Evolutionary conservation across 352 stramenopile genomes (phyloP), one percentile per base, ranked within the genome.

Genomic region (Pythium vanterpoolii): DNA sequence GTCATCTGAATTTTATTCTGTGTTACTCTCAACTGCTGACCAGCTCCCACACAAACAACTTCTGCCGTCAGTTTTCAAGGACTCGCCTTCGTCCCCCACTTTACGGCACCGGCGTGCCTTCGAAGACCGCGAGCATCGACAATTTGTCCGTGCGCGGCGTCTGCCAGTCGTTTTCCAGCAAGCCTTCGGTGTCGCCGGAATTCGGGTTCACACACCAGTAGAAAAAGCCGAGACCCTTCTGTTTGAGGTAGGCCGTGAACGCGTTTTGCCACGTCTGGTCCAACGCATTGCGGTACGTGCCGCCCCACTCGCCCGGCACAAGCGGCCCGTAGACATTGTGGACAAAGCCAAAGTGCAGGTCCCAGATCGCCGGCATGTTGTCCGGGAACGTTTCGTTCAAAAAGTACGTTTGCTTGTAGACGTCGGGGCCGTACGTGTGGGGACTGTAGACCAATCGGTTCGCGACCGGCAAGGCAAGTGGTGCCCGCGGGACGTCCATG

Each of bases 181-280:
- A 60, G 5, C 78, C 82, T 39, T 87, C 71, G 6, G 76, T 88
- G 62, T 89, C 79, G 0, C 73, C 63, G 0, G 69, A 76, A 44
- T 89, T 88, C 1, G 75, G 76, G 49, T 91, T 89, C 23, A 91
- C 63, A 45, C 73, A 78, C 80, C 81, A 91, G 54, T 84, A 86
- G 51, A 91, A 71, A 13, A 64, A 67, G 5, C 61, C 70, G 48
- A 85, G 71, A 13, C 72, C 49, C 2, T n/a, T 49, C 0, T 27
- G 14, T 21, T 67, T 33, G 23, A 72, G 23, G 39, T 88, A 91
- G 34, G 68, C 34, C 2, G 57, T 74, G 45, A 87, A 87, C 10
- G 33, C 56, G 8, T 64, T 64, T 48, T 88, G 77, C 82, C 76
- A 87, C 27, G 18, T 63, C 49, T 64, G 66, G 48, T 91, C 79